These are phyloP conservation scores for Yamadazyma akitaensis DNA, from an alignment of 805 yeast species.

Conservation along the genomic window DNA sequence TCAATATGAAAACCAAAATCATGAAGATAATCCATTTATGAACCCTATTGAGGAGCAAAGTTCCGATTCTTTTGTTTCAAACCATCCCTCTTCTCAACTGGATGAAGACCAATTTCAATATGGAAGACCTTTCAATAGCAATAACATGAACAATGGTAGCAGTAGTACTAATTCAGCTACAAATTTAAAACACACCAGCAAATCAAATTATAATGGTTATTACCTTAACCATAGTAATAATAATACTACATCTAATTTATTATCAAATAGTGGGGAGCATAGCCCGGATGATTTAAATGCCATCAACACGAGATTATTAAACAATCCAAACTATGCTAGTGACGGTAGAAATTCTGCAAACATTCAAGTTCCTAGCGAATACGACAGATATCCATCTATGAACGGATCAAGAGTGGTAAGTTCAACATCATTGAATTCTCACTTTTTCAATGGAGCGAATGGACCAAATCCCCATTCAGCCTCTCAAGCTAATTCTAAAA, in stretches of 20 bases:
- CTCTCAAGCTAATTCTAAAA: conserved; percentile 9
- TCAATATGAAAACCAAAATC: conserved; percentile 1
- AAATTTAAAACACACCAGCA: conserved; percentile 5
- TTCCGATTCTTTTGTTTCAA: conserved; percentile 13
- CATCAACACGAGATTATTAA: conserved; percentile 11
- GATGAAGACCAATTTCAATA: conserved; percentile 21
- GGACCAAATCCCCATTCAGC: conserved; percentile 7
- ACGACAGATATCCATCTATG: conserved; percentile 65
- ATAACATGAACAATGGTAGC: background rate
- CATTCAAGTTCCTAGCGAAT: conserved; percentile 50
- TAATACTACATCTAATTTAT: conserved; percentile 37
- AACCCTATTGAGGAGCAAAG: conserved; percentile 16
- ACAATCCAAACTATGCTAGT: conserved; percentile 10
- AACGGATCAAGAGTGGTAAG: conserved; percentile 58
- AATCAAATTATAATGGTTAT: conserved; percentile 36
- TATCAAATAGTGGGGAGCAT: conserved; percentile 21
- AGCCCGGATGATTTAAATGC: conserved; percentile 6
- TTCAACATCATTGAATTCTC: conserved; percentile 33
- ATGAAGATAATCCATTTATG: conserved; percentile 14
- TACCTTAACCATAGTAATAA: conserved; percentile 29
- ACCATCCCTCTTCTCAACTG: conserved; percentile 14
- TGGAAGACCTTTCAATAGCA: conserved; percentile 31
- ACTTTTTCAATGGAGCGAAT: conserved; percentile 11
- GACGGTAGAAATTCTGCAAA: conserved; percentile 11
- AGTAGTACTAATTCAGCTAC: conserved; percentile 1